Conservation (phyloP, 148 eudicot genomes). For the Chenopodium album region DNA sequence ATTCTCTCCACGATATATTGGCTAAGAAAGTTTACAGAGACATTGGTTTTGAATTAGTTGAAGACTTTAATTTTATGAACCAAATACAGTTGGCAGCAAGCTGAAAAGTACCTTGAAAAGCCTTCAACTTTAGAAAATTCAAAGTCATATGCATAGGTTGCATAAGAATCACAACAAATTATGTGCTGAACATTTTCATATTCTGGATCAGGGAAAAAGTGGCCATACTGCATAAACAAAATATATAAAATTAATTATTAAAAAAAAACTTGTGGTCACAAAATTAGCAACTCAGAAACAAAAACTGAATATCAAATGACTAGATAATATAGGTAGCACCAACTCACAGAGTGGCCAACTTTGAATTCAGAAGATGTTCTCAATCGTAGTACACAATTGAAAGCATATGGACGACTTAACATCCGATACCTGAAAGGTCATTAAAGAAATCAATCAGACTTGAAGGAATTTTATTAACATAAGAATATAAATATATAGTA, state of each 20-base stretch:
- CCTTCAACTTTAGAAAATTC: slow-evolving; percentile 78
- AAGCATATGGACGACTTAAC: slow-evolving; percentile 96
- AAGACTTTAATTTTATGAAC: neutral
- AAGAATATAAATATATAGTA: too few species aligned
- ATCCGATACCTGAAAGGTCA: slow-evolving; percentile 73
- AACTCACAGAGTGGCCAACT: slow-evolving; percentile 79
- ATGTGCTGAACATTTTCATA: slow-evolving; percentile 97
- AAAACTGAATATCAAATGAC: slow-evolving; percentile 1
- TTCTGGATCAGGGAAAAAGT: slow-evolving; percentile 97
- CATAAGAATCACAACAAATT: slow-evolving; percentile 89
- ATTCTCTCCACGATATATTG: neutral
- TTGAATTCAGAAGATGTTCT: slow-evolving; percentile 89
- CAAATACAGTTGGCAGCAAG: neutral
- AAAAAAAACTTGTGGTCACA: neutral
- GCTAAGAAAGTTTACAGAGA: neutral
- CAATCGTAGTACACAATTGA: slow-evolving; percentile 81
- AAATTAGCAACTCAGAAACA: slow-evolving; percentile 17
- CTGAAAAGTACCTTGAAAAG: slow-evolving; percentile 66
- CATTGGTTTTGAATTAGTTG: neutral
- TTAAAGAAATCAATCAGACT: neutral
- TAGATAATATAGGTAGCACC: neutral
- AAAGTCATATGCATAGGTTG: slow-evolving; percentile 93
- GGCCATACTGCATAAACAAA: slow-evolving; percentile 73
- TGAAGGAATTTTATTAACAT: neutral
- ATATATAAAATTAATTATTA: neutral